Percentiles rank a stretch among this genome's conserved stretches.
phyloP scores from a whole-genome alignment of 2,329 filamentous ascomycete genomes.

The Cylindrodendrum hubeiense region DNA sequence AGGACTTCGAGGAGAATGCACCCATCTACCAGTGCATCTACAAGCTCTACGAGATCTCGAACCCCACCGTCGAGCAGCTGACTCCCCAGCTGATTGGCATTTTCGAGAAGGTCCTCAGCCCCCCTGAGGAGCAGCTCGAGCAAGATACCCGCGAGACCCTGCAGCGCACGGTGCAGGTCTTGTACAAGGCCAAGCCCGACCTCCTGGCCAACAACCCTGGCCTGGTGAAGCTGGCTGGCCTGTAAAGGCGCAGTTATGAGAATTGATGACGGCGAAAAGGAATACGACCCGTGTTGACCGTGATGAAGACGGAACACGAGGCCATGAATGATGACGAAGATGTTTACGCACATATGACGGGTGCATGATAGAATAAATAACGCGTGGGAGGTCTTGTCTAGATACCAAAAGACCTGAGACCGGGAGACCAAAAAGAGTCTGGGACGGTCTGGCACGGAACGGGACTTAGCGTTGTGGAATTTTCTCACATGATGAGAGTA shows the following conservation, averaged over 20 bases:
- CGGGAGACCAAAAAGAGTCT: constrained; percentile 16
- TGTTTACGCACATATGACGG: constrained; percentile 28
- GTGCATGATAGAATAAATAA: constrained; percentile 41
- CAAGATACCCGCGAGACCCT: constrained; percentile 77
- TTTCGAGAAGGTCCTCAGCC: constrained; percentile 78
- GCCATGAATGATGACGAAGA: constrained; percentile 44
- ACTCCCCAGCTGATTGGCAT: constrained; percentile 77
- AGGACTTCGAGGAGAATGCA: constrained; percentile 97
- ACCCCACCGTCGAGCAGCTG: constrained; percentile 76
- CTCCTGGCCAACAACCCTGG: constrained; percentile 48
- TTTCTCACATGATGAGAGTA: constrained; percentile 15
- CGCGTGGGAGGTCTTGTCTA: constrained; percentile 25
- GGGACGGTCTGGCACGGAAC: constrained; percentile 27
- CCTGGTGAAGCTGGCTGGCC: constrained; percentile 49
- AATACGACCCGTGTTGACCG: constrained; percentile 21
- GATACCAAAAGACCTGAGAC: constrained; percentile 19
- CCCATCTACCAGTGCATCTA: constrained; percentile 93
- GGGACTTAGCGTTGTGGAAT: constrained; percentile 23
- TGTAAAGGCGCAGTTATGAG: constrained; percentile 38
- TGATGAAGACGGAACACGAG: constrained; percentile 28
- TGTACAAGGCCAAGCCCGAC: constrained; percentile 54
- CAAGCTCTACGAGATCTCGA: constrained; percentile 81
- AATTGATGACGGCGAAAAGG: constrained; percentile 30
- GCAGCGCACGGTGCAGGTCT: constrained; percentile 69
- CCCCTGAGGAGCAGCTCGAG: constrained; percentile 81